Base-by-base conservation (phyloP, 768 basidiomycete genomes). In the Calocera cornea region DNA sequence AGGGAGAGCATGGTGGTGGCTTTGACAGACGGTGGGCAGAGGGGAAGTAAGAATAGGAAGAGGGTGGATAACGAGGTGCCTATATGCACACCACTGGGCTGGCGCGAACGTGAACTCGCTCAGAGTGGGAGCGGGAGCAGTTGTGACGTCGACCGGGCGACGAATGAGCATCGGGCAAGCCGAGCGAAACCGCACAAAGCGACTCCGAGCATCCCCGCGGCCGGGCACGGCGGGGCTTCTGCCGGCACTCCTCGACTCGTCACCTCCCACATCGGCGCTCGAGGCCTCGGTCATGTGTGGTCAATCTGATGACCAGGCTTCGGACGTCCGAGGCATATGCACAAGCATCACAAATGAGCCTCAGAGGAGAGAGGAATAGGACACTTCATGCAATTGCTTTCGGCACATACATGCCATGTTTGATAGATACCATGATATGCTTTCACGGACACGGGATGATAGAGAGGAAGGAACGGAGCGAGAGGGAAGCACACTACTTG, bases 1-100 rank as follows among this genome's bases (percentile, higher is more conserved):
- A 82, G 72, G 66, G 82, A 79, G 69, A 86, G 75, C 85, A 86
- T 86, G 66, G 71, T 77, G 65, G 67, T 65, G 29, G 47, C 17
- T 19, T 24, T 24, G 64, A 17, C 31, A 34, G 60, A 54, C 36
- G 40, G 31, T 5, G 38, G 44, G 65, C 7, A n/a, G 11, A 36
- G n/a, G 64, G 17, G 2, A 11, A 49, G 65, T n/a, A 31, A 50
- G 38, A 50, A 50, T 8, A 50, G 27, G 31, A 16, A 31, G 27
- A 60, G 44, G 16, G 7, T 5, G 19, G 44, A 47, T 7, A 7
- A 19, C 19, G 24, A 17, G 44, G 44, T 47, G 44, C 19, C 8
- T 60, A 33, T 60, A 60, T 60, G 27, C 27, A 16, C 12, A 14
- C 7, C 19, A 16, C 14, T 60, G 54, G 31, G 27, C 36, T 33